Base-by-base conservation (phyloP, 768 basidiomycete genomes). In the Tulasnella calospora region DNA sequence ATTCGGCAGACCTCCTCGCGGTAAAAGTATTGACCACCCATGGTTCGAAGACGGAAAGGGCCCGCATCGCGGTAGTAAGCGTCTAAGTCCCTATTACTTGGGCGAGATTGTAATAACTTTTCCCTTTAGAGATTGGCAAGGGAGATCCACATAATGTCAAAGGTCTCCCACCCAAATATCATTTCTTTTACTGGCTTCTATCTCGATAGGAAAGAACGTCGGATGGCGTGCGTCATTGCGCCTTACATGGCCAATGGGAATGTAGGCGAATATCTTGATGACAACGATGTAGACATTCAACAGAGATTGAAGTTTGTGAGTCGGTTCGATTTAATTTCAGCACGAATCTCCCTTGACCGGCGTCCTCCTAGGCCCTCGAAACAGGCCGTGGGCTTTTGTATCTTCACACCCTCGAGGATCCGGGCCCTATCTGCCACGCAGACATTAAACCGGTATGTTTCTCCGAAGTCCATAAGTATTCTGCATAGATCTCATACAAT, bases 381-480 rank as follows among this genome's bases (percentile, higher is more conserved):
- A 27, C 36, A 41, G 71, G 38, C 12, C 36, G 13, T 2, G 71
- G 71, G n/a, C 44, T 72, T 9, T 19, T n/a, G 15, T 72, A 72
- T 41, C 71, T 72, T 38, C 71, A 72, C 36, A n/a, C 71, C 71
- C 36, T 3, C 2, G n/a, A n/a, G n/a, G 13, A 30, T 0, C 35
- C 38, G 33, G 38, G 38, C 71, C 71, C 71, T 30, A 72, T 72
- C 23, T 72, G 71, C 44, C 71, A 72, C 44, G 71, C 38, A 36
- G 71, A 36, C 71, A 72, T 72, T 21, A 72, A 72, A 41, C 44
- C 35, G 1, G 71, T 72, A 46, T 8, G 71, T 72, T 19, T 15
- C 27, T 30, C 4, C 19, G 23, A 51, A n/a, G n/a, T n/a, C n/a
- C n/a, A n/a, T n/a, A n/a, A n/a, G n/a, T n/a, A n/a, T n/a, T n/a